Base-by-base conservation (phyloP, 1,284 basidiomycete genomes). In the Takashimella tepidaria region DNA sequence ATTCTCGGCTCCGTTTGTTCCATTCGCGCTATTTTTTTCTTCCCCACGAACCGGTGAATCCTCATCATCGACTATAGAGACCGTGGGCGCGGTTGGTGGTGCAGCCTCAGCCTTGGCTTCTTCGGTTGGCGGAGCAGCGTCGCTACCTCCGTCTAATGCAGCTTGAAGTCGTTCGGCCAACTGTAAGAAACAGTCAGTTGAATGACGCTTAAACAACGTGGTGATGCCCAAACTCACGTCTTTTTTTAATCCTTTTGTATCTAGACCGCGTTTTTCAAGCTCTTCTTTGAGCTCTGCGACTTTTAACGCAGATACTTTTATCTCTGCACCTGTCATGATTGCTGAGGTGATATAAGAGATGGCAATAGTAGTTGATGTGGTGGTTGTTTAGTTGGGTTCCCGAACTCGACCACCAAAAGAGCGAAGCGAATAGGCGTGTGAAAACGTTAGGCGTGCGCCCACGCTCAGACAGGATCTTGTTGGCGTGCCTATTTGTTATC, bases 221-320 rank as follows among this genome's bases (percentile, higher is more conserved):
- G 44, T 5, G n/a, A 47, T 19, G 13, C 23, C 10, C 21, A 12
- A 6, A 68, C 70, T 59, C 44, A 73, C 73, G 43, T 73, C 72
- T 55, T 72, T 72, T 60, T 76, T 76, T 3, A 73, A 53, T 1
- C 72, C 70, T 27, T 62, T 68, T 4, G 66, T 67, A 3, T 65
- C 59, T 3, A 75, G 59, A 1, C 68, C 71, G 3, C 73, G 54
- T 41, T 66, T 68, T 1, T 61, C 49, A n/a, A 76, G 66, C 59
- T 76, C 70, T 12, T 69, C 68, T 55, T 70, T 70, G 50, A 76
- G 67, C 51, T 76, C 73, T 25, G 64, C 67, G 13, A 74, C 72
- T 48, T 72, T 72, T 49, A 74, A 63, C 0, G 46, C 27, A 8
- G 45, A 37, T 45, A 60, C 44, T 51, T 57, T 50, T 3, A 25